Conservation (phyloP, 106 monocot genomes). For the Allium fistulosum region DNA sequence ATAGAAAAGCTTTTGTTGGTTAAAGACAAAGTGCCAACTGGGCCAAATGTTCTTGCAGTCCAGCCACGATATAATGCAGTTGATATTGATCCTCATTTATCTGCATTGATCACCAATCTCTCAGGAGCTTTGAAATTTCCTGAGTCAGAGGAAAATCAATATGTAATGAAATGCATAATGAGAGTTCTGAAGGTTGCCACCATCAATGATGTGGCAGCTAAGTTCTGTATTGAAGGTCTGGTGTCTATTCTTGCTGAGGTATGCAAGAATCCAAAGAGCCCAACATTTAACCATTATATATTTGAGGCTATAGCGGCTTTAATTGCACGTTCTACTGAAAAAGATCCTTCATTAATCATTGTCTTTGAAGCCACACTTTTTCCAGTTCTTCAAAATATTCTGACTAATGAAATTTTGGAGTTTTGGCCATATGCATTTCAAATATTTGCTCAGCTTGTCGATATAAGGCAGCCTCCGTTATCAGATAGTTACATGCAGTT, state of each 20-base stretch:
- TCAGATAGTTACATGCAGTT: constrained; percentile 77
- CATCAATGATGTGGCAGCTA: constrained; percentile 40
- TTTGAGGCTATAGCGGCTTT: constrained; percentile 89
- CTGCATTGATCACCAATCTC: constrained; percentile 47
- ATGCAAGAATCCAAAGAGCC: constrained; percentile 91
- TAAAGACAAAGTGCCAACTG: constrained; percentile 50
- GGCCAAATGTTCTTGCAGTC: constrained; percentile 9
- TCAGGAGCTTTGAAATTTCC: constrained; percentile 69
- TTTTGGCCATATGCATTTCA: constrained; percentile 99
- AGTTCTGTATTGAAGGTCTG: constrained; percentile 42
- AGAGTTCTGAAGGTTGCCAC: constrained; percentile 61
- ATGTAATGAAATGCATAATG: constrained; percentile 98
- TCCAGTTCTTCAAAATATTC: constrained; percentile 79
- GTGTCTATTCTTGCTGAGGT: constrained; percentile 60
- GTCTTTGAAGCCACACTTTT: constrained; percentile 71
- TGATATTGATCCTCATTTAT: constrained; percentile 59
- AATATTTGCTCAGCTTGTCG: constrained; percentile 90
- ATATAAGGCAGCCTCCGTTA: constrained; percentile 63
- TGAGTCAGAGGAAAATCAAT: constrained; percentile 89
- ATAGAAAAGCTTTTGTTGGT: constrained; percentile 85
- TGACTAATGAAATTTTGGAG: constrained; percentile 75
- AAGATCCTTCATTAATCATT: constrained; percentile 43
- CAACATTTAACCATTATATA: constrained; percentile 85
- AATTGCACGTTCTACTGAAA: constrained; percentile 62
- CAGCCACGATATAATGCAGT: constrained; percentile 35